Conservation (phyloP, 2,329 filamentous ascomycete species). For the Fusarium papillatum region DNA sequence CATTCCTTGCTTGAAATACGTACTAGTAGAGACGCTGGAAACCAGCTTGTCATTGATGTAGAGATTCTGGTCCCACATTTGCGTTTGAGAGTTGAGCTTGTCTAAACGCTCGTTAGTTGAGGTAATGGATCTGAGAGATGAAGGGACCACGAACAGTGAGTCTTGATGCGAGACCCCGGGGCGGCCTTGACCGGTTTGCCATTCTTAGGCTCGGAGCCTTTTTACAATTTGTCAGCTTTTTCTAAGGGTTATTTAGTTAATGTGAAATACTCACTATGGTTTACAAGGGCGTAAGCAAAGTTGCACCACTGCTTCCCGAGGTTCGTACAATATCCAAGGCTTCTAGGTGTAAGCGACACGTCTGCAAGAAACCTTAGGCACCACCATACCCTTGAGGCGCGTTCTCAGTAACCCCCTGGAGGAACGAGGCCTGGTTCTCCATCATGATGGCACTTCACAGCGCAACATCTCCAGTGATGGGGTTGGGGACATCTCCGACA, state of each 20-base stretch:
- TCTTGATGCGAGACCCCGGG: constrained; percentile 16
- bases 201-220: constrained; percentile 12
- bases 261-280: not conserved
- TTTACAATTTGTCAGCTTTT: not conserved
- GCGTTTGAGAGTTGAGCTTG: constrained; percentile 5
- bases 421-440: constrained; percentile 14
- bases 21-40: constrained; percentile 20
- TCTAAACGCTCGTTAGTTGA: not conserved
- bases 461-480: constrained; percentile 21
- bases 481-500: constrained; percentile 1
- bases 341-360: not conserved
- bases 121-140: too few species aligned
- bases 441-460: constrained; percentile 26
- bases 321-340: constrained; percentile 11
- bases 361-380: too few species aligned
- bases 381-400: constrained; percentile 6
- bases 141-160: not conserved
- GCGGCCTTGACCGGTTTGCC: constrained; percentile 4
- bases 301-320: constrained; percentile 24
- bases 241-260: too few species aligned
- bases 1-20: not conserved
- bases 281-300: constrained; percentile 23
- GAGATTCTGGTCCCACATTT: constrained; percentile 24
- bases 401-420: constrained; percentile 20
- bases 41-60: constrained; percentile 15